Conservation (phyloP, 768 basidiomycete genomes). For the Xerocomellus chrysenteron region DNA sequence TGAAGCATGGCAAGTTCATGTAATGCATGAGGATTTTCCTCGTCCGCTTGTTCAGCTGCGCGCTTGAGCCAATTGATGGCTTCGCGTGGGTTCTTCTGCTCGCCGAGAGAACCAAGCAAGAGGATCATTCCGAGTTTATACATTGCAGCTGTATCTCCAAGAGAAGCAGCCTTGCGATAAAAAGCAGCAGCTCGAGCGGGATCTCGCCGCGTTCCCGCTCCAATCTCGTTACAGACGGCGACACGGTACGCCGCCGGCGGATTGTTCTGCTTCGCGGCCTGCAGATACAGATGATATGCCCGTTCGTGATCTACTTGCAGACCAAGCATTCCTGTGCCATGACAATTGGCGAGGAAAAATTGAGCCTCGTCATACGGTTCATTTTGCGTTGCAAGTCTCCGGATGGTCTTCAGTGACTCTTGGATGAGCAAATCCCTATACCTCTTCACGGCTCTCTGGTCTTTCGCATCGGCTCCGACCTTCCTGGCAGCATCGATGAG, state of each 20-base stretch:
- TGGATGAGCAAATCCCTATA: conserved; percentile 85
- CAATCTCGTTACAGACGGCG: conserved; percentile 98
- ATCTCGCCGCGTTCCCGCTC: conserved; percentile 91
- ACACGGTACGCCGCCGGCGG: conserved; percentile 93
- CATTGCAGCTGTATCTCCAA: conserved; percentile 98
- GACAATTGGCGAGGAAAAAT: conserved; percentile 97
- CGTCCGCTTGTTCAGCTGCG: conserved; percentile 96
- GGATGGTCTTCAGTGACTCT: conserved; percentile 90
- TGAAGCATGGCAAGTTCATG: conserved; percentile 92
- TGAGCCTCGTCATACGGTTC: conserved; percentile 95
- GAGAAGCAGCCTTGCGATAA: conserved; percentile 93
- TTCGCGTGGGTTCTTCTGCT: conserved; percentile 84
- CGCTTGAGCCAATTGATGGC: conserved; percentile 93
- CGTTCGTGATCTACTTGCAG: conserved; percentile 96
- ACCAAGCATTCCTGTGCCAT: conserved; percentile 95
- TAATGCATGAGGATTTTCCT: conserved; percentile 95
- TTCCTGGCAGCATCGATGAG: conserved; percentile 97
- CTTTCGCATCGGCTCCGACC: conserved; percentile 68
- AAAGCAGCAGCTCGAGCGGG: conserved; percentile 88
- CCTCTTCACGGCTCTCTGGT: conserved; percentile 83
- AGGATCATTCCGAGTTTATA: conserved; percentile 99
- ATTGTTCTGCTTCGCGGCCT: conserved; percentile 97
- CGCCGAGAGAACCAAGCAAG: conserved; percentile 78
- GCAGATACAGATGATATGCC: conserved; percentile 94
- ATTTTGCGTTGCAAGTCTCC: conserved; percentile 88